These are phyloP conservation scores for Blakeslea trispora DNA, from an alignment of 371 early-diverging fungal genomes.

Conservation along the genomic window DNA sequence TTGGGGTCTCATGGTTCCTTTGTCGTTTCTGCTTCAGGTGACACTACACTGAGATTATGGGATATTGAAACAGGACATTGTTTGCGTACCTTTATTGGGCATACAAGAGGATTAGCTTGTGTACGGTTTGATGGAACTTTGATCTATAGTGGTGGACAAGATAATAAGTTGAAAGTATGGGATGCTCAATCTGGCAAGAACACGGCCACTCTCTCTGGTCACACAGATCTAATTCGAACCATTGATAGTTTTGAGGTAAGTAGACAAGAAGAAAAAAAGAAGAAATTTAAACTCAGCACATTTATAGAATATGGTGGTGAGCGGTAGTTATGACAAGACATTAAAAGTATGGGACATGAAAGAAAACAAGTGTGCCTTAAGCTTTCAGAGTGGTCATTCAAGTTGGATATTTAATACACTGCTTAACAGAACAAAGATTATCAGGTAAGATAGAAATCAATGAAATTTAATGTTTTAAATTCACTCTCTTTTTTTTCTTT, in stretches of 20 bases:
- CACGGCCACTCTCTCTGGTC: slow-evolving; percentile 72
- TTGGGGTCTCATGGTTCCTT: slow-evolving; percentile 67
- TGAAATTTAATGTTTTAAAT: neutral
- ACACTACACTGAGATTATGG: slow-evolving; percentile 84
- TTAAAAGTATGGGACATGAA: slow-evolving; percentile 89
- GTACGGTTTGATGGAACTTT: slow-evolving; percentile 85
- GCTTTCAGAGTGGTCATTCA: slow-evolving; percentile 70
- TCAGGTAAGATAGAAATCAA: slow-evolving; percentile 48
- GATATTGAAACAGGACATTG: slow-evolving; percentile 67
- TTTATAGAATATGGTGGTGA: slow-evolving; percentile 49
- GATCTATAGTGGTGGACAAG: slow-evolving; percentile 91
- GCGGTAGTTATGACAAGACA: slow-evolving; percentile 81
- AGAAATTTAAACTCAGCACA: no score
- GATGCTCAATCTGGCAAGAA: slow-evolving; percentile 77
- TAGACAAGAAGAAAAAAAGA: no score
- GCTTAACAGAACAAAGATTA: slow-evolving; percentile 71
- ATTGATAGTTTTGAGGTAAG: slow-evolving; percentile 65
- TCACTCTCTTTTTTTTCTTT: neutral
- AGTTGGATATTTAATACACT: slow-evolving; percentile 94
- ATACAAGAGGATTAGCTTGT: slow-evolving; percentile 85
- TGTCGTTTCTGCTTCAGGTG: slow-evolving; percentile 86
- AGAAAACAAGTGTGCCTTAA: slow-evolving; percentile 33
- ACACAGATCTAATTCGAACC: slow-evolving; percentile 89
- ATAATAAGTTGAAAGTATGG: slow-evolving; percentile 93
- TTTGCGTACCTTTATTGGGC: slow-evolving; percentile 65